Percentiles rank a stretch among this genome's conserved stretches.
phyloP scores from a whole-genome alignment of 1,284 basidiomycete genomes.

The Ceratobasidium sp. region DNA sequence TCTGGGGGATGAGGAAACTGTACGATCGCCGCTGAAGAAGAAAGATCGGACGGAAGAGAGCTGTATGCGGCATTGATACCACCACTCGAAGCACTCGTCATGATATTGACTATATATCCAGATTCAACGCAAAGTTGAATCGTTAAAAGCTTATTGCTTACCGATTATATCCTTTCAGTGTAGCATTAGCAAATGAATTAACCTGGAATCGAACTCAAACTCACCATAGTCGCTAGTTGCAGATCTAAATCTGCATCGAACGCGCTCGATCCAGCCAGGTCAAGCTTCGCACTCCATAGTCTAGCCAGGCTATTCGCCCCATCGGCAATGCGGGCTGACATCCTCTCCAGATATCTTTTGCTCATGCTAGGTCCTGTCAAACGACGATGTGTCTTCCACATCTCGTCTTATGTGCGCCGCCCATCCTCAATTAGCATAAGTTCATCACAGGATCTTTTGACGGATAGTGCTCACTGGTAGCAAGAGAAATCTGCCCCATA shows the following conservation, averaged over 20 bases:
- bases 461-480: slow-evolving; percentile 1
- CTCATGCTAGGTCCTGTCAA: slow-evolving; percentile 35
- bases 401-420: slow-evolving; percentile 6
- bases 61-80: slow-evolving; percentile 13
- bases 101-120: slow-evolving; percentile 1
- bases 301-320: slow-evolving; percentile 14
- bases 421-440: not conserved
- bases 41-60: not conserved
- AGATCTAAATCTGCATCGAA: slow-evolving; percentile 16
- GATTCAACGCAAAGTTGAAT: too few relatives aligned
- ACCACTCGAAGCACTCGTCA: slow-evolving; percentile 6
- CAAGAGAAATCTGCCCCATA: slow-evolving; percentile 8
- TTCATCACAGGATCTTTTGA: too few relatives aligned
- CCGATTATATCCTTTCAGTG: not conserved
- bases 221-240: slow-evolving; percentile 16
- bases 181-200: not conserved
- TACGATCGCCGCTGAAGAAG: not conserved
- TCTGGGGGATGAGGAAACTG: not conserved
- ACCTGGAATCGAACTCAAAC: not conserved
- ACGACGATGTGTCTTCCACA: slow-evolving; percentile 23
- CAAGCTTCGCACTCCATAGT: slow-evolving; percentile 6
- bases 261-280: not conserved
- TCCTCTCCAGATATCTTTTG: slow-evolving; percentile 19
- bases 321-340: slow-evolving; percentile 10
- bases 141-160: not conserved